Base-by-base conservation (phyloP, 2,329 filamentous ascomycete genomes). In the Tolypocladium sp. region DNA sequence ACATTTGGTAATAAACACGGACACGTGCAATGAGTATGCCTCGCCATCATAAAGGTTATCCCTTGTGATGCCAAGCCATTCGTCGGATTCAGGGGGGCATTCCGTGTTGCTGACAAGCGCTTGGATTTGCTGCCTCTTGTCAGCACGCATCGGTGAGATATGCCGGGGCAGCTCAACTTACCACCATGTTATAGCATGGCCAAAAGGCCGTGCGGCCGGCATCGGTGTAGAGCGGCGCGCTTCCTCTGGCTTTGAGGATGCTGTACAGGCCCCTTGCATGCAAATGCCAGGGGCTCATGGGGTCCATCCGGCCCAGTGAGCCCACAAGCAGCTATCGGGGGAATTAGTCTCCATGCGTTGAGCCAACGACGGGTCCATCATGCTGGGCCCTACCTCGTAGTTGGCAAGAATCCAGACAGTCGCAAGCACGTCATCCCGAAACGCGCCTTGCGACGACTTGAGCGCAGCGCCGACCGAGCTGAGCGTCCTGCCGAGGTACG, bases 401-500 rank as follows among this genome's bases (percentile, higher is more conserved):
- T 74, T 75, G 46, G 72, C 62, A 25, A 76, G 63, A 40, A 76
- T 68, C 74, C 74, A 76, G 3, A 76, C 71, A 3, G 74, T 73
- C 20, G 71, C 71, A 20, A 76, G 69, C 25, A 75, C 67, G 58
- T 76, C 71, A 27, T 74, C 67, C 58, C 74, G 60, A 46, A 67
- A 38, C 5, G 68, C 62, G 7, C 71, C 69, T 8, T 63, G 61
- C 5, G 67, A 64, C 12, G 69, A 64, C 8, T 63, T 67, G 20
- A 76, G 63, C 8, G 77, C 77, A 8, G 70, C 65, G 44, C 73
- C 68, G 22, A 81, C 69, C 3, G 72, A 66, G n/a, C 64, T 68
- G 51, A 76, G 60, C 0, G 74, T 72, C 61, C 71, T 73, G 6
- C 73, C 72, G 38, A 76, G 67, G 58, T 73, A 74, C 2, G 60